Evolutionary conservation across 345 rosid genomes (phyloP), one percentile per base, ranked within the genome.

Genomic region (Camelina neglecta): DNA sequence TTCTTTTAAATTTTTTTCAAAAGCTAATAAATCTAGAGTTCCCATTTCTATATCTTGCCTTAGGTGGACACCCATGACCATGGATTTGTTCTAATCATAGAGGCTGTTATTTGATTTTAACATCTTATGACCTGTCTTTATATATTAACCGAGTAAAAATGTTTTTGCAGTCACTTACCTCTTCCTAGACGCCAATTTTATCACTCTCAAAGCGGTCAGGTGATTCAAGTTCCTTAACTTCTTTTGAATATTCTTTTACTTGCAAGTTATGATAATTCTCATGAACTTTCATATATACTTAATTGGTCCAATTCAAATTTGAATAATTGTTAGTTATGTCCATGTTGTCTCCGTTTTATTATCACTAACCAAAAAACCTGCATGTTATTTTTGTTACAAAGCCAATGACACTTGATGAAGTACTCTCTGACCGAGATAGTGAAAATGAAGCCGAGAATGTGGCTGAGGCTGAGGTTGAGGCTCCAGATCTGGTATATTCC

Each of bases 311-410:
- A 24, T 15, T 36, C 16, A 20, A 1, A 33, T 45, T 70, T 20
- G 1, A 4, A 26, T 18, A 39, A 3, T 9, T 12, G 2, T 13
- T 21, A 21, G 8, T 4, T 29, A 5, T 29, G 31, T 4, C 31
- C 5, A 29, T 29, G 31, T 29, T 29, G 31, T 29, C 31, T 29
- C 31, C 31, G 5, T 29, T 29, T 29, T 29, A 38, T 20, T 64
- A 31, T 41, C 57, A 44, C 57, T 72, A 51, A 67, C 73, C 61
- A 60, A 78, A 18, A 18, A 18, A 18, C 18, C 18, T 18, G 18
- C 18, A 18, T 18, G 18, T 18, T 18, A 0, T 18, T 18, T 18
- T 18, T 60, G 16, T 45, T 58, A 56, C 15, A 51, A 4, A 50
- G n/a, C 15, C 39, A 3, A 56, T 35, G 29, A 12, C 8, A 56